Evolutionary conservation across 805 yeast genomes (phyloP).

Genomic region (Sugiyamaella floridensis): DNA sequence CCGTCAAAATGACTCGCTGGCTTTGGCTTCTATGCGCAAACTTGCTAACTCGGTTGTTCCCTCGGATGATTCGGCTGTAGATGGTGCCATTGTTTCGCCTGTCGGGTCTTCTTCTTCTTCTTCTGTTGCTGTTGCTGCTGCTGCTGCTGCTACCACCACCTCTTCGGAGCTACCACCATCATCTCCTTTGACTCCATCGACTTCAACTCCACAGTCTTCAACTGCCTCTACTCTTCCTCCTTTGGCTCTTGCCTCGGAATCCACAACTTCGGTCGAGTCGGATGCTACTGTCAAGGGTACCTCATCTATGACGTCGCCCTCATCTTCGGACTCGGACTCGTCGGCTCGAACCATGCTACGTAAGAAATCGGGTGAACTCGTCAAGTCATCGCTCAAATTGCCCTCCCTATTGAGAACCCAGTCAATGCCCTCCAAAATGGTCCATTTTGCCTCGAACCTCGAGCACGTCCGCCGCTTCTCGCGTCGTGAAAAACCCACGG

Average conservation of each 20-base stretch:
- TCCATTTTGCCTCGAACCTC: slow-evolving; percentile 65
- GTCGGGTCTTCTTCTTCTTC: background rate
- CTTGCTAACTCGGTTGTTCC: background rate
- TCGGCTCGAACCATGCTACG: slow-evolving; percentile 42
- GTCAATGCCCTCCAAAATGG: slow-evolving; percentile 52
- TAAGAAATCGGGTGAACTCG: slow-evolving; percentile 83
- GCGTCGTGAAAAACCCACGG: slow-evolving; percentile 66
- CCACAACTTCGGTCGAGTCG: background rate
- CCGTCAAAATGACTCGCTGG: background rate
- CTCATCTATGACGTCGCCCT: background rate
- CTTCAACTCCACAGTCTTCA: too few relatives aligned
- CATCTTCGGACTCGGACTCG: background rate
- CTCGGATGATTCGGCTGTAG: background rate
- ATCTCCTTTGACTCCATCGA: too few relatives aligned
- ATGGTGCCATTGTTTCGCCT: background rate
- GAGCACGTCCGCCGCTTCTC: slow-evolving; percentile 64
- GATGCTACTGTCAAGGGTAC: slow-evolving; percentile 3
- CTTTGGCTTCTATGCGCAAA: background rate
- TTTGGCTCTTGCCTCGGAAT: background rate
- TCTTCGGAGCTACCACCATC: too few relatives aligned
- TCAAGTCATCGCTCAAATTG: slow-evolving; percentile 61
- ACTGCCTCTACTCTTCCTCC: too few relatives aligned
- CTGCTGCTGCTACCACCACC: background rate
- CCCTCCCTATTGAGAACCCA: slow-evolving; percentile 31
- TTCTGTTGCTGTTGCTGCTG: background rate